phyloP scores from a whole-genome alignment of 768 basidiomycete species.

The Boletus huronensis region DNA sequence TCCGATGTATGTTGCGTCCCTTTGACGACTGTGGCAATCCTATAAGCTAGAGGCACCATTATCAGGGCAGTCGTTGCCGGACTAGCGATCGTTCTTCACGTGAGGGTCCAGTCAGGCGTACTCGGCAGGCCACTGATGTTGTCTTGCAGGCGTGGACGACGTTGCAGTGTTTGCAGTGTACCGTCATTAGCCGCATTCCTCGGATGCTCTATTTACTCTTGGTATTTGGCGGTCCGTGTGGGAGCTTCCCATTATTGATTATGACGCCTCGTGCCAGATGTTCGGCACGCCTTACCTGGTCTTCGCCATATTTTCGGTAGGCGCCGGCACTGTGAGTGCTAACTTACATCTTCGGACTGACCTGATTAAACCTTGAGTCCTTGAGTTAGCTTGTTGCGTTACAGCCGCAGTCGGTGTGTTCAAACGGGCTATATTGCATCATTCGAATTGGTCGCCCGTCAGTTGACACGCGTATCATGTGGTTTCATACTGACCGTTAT shows the following conservation, averaged over 20 bases:
- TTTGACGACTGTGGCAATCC: neutral
- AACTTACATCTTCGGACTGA: slow-evolving; percentile 11
- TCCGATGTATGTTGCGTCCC: slow-evolving; percentile 42
- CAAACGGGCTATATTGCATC: slow-evolving; percentile 52
- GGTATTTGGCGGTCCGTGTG: slow-evolving; percentile 14
- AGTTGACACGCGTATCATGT: slow-evolving; percentile 19
- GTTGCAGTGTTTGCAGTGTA: slow-evolving; percentile 25
- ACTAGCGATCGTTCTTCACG: slow-evolving; percentile 41
- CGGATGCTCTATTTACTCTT: slow-evolving; percentile 24
- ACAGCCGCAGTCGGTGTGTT: slow-evolving; percentile 14
- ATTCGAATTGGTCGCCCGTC: slow-evolving; percentile 36
- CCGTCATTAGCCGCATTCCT: slow-evolving; percentile 19
- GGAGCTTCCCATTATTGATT: neutral
- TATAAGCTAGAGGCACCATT: slow-evolving; percentile 1
- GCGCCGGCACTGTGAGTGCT: slow-evolving; percentile 37
- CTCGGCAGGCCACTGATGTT: slow-evolving; percentile 1
- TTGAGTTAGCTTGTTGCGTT: slow-evolving; percentile 17
- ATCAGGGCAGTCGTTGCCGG: slow-evolving; percentile 42
- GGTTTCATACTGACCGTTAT: slow-evolving; percentile 13
- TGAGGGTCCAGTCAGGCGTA: slow-evolving; percentile 11
- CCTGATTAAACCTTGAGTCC: slow-evolving; percentile 9
- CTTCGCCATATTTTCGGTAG: slow-evolving; percentile 40
- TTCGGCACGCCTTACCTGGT: slow-evolving; percentile 39
- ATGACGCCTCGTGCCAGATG: slow-evolving; percentile 29
- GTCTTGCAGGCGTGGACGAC: slow-evolving; percentile 37